phyloP scores from a whole-genome alignment of 2,329 filamentous ascomycete genomes.

The Metarhizium sp. region DNA sequence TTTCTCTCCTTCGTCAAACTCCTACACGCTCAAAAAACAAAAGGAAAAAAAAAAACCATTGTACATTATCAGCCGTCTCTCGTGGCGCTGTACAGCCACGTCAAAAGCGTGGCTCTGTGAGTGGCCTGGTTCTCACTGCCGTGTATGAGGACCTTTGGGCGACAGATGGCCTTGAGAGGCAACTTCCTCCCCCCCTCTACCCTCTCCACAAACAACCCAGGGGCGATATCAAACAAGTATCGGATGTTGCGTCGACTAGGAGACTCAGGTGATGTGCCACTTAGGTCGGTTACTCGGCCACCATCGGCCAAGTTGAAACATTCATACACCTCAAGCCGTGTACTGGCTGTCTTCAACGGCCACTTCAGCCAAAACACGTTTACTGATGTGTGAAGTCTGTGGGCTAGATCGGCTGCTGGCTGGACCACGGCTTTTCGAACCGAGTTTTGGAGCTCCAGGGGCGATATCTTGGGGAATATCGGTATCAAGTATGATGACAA shows the following conservation, averaged over 20 bases:
- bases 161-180: conserved; percentile 21
- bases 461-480: conserved; percentile 17
- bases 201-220: conserved; percentile 27
- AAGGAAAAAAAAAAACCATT: neutral
- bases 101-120: conserved; percentile 23
- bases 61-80: neutral
- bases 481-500: conserved; percentile 21
- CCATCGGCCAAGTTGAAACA: conserved; percentile 24
- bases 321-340: conserved; percentile 27
- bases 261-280: conserved; percentile 19
- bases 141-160: conserved; percentile 24
- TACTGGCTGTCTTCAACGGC: conserved; percentile 25
- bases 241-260: conserved; percentile 19
- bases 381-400: conserved; percentile 24
- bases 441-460: conserved; percentile 21
- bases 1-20: neutral
- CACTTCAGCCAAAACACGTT: conserved; percentile 27
- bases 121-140: conserved; percentile 16
- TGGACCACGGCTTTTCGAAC: conserved; percentile 23
- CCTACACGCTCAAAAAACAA: neutral
- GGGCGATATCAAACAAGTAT: conserved; percentile 27
- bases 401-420: conserved; percentile 26
- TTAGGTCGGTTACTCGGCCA: conserved; percentile 19
- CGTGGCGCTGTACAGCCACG: conserved; percentile 16
- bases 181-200: conserved; percentile 23